Base-by-base conservation (phyloP, 176 grass and related monocot species). In the Eremochloa ophiuroides region DNA sequence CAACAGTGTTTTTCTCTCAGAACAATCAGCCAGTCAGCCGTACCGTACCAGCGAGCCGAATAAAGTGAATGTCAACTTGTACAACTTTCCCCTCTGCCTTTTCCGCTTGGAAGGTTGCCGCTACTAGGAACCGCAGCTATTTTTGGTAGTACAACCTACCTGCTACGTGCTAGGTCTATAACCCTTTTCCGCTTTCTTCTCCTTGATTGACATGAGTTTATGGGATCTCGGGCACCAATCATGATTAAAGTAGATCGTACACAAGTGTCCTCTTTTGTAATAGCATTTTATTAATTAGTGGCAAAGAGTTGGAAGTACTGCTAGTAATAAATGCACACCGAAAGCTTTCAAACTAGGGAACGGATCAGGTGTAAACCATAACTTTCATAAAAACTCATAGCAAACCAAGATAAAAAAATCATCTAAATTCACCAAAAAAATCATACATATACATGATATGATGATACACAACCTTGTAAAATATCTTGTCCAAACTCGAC, bases 131-230 rank as follows among this genome's bases (percentile, higher is more conserved):
- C 70, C 63, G 5, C 39, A 40, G 39, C 7, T 40, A 40, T 1
- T 8, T 16, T 16, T 76, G n/a, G 7, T 53, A 75, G 39, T 40
- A 39, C 42, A 77, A 47, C 66, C 65, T 48, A 77, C 66, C 82
- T 37, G 55, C 77, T 39, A 53, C 30, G 18, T 15, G 1, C 3
- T 10, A 46, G 6, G 20, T 53, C 2, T 51, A 42, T 50, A 53
- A 50, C 55, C 43, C 56, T 27, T 77, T 66, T 73, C 47, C 73
- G 10, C 46, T 2, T 71, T 89, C 76, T 58, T 72, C 65, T 73
- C 66, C 35, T 77, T 86, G 73, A 86, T 78, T 89, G 79, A 61
- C 83, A 82, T 51, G 79, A 85, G 78, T 73, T 86, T 89, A 30
- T 72, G 73, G 78, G 78, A 89, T 89, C 79, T 50, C 58, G 56